A percentile compares a stretch with the other conserved stretches of the same genome.
Conservation (phyloP, 768 basidiomycete species). For the Hericium coralloides region DNA sequence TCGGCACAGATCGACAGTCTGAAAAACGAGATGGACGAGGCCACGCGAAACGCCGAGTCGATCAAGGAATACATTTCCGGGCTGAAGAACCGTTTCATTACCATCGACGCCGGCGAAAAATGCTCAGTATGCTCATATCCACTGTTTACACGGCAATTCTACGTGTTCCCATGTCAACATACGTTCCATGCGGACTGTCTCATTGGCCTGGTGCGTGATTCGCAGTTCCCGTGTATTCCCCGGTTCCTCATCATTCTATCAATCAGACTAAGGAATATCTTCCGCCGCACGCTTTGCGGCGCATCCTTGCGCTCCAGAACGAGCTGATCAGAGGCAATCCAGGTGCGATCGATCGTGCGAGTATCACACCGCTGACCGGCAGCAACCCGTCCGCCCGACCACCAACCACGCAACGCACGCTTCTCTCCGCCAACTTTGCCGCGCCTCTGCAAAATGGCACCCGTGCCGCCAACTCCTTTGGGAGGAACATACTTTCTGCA, state of each 20-base stretch:
- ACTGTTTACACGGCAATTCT: conserved; percentile 86
- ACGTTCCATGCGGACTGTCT: conserved; percentile 97
- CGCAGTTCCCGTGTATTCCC: background rate
- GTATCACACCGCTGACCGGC: background rate
- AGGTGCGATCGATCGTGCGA: conserved; percentile 24
- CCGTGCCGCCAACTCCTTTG: conserved; percentile 57
- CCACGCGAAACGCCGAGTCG: conserved; percentile 83
- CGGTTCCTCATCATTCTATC: conserved; percentile 2
- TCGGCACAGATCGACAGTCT: conserved; percentile 83
- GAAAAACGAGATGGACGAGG: conserved; percentile 94
- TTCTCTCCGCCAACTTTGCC: conserved; percentile 72
- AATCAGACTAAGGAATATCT: conserved; percentile 85
- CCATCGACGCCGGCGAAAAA: conserved; percentile 78
- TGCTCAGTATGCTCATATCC: conserved; percentile 75
- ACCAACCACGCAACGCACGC: conserved; percentile 46
- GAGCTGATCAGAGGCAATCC: conserved; percentile 60
- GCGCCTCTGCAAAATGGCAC: conserved; percentile 49
- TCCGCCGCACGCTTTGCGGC: conserved; percentile 70
- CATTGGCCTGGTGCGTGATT: conserved; percentile 72
- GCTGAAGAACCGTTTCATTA: conserved; percentile 84
- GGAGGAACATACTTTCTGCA: conserved; percentile 76
- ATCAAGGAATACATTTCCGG: conserved; percentile 88
- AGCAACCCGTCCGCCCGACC: conserved; percentile 28
- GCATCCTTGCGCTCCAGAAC: conserved; percentile 78
- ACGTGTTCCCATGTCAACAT: conserved; percentile 98